Evolutionary conservation across 2,329 filamentous ascomycete genomes (phyloP), one percentile per base, ranked within the genome.

Genomic region (Talaromyces rugulosus): DNA sequence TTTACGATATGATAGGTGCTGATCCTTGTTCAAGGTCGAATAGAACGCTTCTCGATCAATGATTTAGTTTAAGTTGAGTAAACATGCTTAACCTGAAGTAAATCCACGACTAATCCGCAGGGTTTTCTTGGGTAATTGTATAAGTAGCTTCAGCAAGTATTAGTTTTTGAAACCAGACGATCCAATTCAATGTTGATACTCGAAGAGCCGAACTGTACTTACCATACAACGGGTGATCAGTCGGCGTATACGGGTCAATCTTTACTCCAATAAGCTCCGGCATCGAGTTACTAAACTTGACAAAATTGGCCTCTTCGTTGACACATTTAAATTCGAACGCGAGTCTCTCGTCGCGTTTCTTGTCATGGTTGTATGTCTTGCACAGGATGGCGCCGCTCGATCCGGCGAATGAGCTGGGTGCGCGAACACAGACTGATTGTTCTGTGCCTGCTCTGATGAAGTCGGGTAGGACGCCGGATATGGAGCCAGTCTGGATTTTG

Each of bases 221-320:
- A 62, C 57, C 57, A 57, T 59, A 62, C 33, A 62, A 44, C n/a
- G 57, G 57, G 16, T 62, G 61, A 30, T 62, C 61, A 16, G 61
- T 62, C 31, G 61, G 51, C 12, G 54, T 54, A n/a, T 62, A 62
- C 4, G 52, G 61, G 50, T 62, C 57, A 18, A 62, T 54, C n/a
- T 56, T n/a, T n/a, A 42, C 53, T 6, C 57, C 58, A 28, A 59
- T 28, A 28, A 56, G 61, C 18, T 62, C 59, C 12, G 42, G 56
- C 57, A 59, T 62, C 4, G 52, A 56, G 16, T 52, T 56, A 51
- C 57, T 62, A 27, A 62, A 62, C 16, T 58, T 59, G n/a, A 62
- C 57, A 53, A 59, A 62, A 34, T 59, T 40, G 11, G 44, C 56
- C 18, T 62, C 57, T 4, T 58, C 53, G 12, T 59, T 50, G 16